Percentiles rank a stretch among this genome's conserved stretches.
These are phyloP conservation scores for Boletus sp. DNA, from an alignment of 768 basidiomycete species.

Conservation along the genomic window DNA sequence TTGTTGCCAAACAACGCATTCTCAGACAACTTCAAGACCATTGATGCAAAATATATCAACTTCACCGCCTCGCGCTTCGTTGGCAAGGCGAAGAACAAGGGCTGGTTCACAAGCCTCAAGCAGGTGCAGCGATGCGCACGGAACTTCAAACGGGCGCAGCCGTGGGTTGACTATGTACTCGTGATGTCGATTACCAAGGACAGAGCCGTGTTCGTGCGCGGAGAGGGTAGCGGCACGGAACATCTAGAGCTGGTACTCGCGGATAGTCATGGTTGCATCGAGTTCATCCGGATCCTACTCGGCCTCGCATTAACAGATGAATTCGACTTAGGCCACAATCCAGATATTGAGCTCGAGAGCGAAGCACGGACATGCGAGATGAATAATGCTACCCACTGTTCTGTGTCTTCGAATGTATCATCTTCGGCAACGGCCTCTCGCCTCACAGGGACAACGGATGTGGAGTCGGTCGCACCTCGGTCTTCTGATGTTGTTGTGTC, in stretches of 20 bases:
- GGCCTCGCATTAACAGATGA: slow-evolving; percentile 2
- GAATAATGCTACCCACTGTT: too few relatives aligned
- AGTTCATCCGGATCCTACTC: too few relatives aligned
- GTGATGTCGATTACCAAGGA: not conserved
- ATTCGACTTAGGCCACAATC: slow-evolving; percentile 3
- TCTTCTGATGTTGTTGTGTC: not conserved
- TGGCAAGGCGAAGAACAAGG: slow-evolving; percentile 2
- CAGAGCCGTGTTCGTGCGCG: slow-evolving; percentile 3
- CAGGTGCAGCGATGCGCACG: slow-evolving; percentile 5
- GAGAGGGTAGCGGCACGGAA: slow-evolving; percentile 10
- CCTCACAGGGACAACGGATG: not conserved
- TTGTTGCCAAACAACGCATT: slow-evolving; percentile 2
- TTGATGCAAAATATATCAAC: not conserved
- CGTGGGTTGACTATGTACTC: slow-evolving; percentile 6
- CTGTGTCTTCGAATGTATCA: not conserved
- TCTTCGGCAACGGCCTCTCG: not conserved
- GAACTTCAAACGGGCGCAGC: slow-evolving; percentile 1
- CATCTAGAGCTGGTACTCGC: too few relatives aligned
- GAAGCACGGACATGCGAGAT: not conserved
- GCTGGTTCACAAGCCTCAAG: not conserved
- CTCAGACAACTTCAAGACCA: not conserved
- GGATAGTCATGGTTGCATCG: too few relatives aligned
- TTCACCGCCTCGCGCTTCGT: not conserved
- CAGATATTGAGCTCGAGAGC: not conserved
- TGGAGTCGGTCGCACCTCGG: not conserved